A percentile compares a stretch with the other conserved stretches of the same genome.
These are phyloP conservation scores for Amaranthus hypochondriacus DNA, from an alignment of 148 eudicot genomes.

Conservation along the genomic window DNA sequence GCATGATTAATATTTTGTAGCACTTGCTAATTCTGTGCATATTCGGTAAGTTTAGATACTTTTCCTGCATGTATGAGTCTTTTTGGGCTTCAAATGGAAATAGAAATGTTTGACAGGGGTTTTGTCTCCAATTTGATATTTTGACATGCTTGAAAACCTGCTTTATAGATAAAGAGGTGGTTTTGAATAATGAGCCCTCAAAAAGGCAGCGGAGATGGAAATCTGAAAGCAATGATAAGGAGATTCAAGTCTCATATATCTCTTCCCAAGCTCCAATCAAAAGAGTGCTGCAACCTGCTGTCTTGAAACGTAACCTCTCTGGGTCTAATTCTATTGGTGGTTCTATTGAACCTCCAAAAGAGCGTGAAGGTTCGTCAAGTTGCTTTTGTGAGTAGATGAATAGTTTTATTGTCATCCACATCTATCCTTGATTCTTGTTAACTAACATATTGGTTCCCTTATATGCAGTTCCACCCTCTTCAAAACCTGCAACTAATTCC, in stretches of 20 bases:
- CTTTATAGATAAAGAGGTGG: conserved; percentile 49
- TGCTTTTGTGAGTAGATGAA: background rate
- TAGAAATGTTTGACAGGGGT: background rate
- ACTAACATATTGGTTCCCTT: background rate
- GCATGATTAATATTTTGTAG: too few relatives aligned
- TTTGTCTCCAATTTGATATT: background rate
- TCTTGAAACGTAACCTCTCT: conserved; percentile 43
- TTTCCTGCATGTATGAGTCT: too few relatives aligned
- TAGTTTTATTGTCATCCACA: background rate
- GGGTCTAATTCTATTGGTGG: conserved; percentile 41
- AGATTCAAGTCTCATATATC: conserved; percentile 31
- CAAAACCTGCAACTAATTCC: conserved; percentile 64
- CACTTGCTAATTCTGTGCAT: too few relatives aligned
- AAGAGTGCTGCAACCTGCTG: conserved; percentile 27
- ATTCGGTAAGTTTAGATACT: too few relatives aligned
- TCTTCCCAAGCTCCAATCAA: conserved; percentile 33
- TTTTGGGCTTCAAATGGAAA: too few relatives aligned
- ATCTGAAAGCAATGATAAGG: conserved; percentile 44
- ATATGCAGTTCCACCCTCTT: conserved; percentile 68
- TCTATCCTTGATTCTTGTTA: background rate
- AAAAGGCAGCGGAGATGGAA: conserved; percentile 86
- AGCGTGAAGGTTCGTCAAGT: conserved; percentile 66
- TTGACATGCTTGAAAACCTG: background rate
- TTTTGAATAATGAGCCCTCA: conserved; percentile 42
- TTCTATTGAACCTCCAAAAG: conserved; percentile 50